Evolutionary conservation across 202 grass and related monocot genomes (phyloP).

Genomic region (Tripidium arundinaceum): DNA sequence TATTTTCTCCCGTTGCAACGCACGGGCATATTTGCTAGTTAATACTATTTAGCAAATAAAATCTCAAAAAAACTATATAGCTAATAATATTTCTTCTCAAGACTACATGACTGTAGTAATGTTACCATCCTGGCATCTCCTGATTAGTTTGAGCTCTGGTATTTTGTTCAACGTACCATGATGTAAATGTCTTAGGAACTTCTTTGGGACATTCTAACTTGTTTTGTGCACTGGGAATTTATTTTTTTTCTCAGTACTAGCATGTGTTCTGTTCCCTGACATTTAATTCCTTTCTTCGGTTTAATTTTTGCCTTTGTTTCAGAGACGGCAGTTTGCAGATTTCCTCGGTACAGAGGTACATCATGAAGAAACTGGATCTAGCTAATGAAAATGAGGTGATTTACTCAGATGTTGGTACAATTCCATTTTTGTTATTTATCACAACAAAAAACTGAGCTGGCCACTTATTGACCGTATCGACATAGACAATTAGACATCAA

Average conservation of each 20-base stretch:
- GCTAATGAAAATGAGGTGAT: slow-evolving; percentile 73
- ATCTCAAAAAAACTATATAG: too few relatives aligned
- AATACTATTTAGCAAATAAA: too few relatives aligned
- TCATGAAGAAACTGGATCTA: slow-evolving; percentile 65
- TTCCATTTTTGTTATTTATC: neutral
- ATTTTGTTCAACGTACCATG: neutral
- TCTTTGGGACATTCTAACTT: neutral
- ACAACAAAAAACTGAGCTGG: neutral
- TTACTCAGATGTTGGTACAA: slow-evolving; percentile 1
- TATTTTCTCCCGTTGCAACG: too few relatives aligned
- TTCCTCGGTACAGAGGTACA: slow-evolving; percentile 75
- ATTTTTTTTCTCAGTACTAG: neutral
- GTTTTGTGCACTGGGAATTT: neutral
- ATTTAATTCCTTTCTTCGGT: neutral
- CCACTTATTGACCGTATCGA: neutral
- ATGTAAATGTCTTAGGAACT: neutral
- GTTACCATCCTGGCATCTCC: neutral
- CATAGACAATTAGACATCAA: neutral
- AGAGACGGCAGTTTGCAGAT: slow-evolving; percentile 57
- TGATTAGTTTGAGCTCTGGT: neutral
- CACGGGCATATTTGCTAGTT: too few relatives aligned
- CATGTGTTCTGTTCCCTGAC: neutral
- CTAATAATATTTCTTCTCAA: too few relatives aligned
- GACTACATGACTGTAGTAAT: neutral
- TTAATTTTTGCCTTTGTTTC: slow-evolving; percentile 14